These are phyloP conservation scores for Fragosphaeria purpurea DNA, from an alignment of 2,329 filamentous ascomycete genomes.

Conservation along the genomic window DNA sequence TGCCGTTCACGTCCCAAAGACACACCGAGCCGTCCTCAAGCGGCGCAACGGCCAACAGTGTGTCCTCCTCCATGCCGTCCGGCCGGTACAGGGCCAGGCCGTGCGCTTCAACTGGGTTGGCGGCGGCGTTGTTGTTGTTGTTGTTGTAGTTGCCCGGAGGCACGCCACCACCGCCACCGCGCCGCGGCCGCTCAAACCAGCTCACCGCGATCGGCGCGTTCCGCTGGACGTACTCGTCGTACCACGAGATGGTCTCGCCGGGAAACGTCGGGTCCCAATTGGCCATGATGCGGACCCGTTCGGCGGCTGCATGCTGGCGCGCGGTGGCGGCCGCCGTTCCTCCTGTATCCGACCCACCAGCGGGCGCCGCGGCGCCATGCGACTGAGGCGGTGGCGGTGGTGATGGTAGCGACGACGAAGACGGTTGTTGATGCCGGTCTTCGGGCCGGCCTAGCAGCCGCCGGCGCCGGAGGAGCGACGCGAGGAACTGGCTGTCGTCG, in stretches of 20 bases:
- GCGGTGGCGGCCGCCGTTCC: no score
- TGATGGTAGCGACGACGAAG: no score
- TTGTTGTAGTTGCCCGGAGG: neutral
- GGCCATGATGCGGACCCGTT: constrained; percentile 50
- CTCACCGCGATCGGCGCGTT: constrained; percentile 62
- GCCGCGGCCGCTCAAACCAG: constrained; percentile 62
- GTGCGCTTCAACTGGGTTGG: constrained; percentile 53
- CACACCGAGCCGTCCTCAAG: constrained; percentile 82
- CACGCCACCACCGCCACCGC: constrained; percentile 28
- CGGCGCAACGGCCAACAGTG: constrained; percentile 57
- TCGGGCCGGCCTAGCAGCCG: neutral
- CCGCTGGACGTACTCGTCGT: constrained; percentile 78
- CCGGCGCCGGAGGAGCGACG: constrained; percentile 31
- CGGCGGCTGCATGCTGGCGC: constrained; percentile 7
- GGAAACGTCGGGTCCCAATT: constrained; percentile 78
- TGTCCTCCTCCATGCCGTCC: constrained; percentile 28
- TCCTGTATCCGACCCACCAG: neutral
- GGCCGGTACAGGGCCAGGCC: constrained; percentile 61
- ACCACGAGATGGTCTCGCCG: constrained; percentile 68
- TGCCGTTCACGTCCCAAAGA: constrained; percentile 66
- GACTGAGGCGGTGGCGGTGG: neutral
- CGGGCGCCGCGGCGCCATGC: no score
- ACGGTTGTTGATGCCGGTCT: neutral
- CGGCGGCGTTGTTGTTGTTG: constrained; percentile 8
- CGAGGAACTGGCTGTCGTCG: constrained; percentile 55